Conservation (phyloP, 2,329 filamentous ascomycete genomes). For the Aspergillus pseudoterreus region DNA sequence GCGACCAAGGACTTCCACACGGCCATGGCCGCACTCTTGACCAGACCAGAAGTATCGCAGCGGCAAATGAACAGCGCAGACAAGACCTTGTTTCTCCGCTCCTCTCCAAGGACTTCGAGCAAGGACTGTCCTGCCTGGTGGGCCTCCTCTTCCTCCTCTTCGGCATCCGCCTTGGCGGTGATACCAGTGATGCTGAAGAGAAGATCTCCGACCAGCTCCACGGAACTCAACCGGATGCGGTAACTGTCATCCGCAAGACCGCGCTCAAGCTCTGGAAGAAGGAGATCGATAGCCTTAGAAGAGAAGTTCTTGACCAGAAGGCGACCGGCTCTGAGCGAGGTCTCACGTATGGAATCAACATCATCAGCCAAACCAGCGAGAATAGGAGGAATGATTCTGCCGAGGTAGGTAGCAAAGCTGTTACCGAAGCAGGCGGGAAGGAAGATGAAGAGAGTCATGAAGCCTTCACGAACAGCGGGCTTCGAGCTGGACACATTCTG, state of each 20-base stretch:
- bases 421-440: constrained; percentile 98
- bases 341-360: constrained; percentile 92
- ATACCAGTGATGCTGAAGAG: constrained; percentile 97
- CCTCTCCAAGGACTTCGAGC: constrained; percentile 88
- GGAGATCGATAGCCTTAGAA: constrained; percentile 85
- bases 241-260: constrained; percentile 97
- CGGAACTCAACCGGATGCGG: constrained; percentile 95
- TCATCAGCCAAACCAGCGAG: constrained; percentile 92
- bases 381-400: constrained; percentile 92
- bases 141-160: constrained; percentile 71
- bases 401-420: constrained; percentile 93
- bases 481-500: constrained; percentile 94
- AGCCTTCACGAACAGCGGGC: constrained; percentile 87
- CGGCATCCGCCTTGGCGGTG: constrained; percentile 72
- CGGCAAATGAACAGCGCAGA: constrained; percentile 98
- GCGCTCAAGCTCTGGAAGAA: constrained; percentile 91
- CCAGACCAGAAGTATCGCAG: constrained; percentile 89
- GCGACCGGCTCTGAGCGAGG: constrained; percentile 87
- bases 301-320: constrained; percentile 98
- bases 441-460: constrained; percentile 99
- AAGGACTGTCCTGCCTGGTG: constrained; percentile 90
- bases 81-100: constrained; percentile 93
- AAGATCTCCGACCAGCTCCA: constrained; percentile 93
- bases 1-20: constrained; percentile 98
- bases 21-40: constrained; percentile 81